Base-by-base conservation (phyloP, 1,284 basidiomycete species). In the Pseudozyma flocculosa region DNA sequence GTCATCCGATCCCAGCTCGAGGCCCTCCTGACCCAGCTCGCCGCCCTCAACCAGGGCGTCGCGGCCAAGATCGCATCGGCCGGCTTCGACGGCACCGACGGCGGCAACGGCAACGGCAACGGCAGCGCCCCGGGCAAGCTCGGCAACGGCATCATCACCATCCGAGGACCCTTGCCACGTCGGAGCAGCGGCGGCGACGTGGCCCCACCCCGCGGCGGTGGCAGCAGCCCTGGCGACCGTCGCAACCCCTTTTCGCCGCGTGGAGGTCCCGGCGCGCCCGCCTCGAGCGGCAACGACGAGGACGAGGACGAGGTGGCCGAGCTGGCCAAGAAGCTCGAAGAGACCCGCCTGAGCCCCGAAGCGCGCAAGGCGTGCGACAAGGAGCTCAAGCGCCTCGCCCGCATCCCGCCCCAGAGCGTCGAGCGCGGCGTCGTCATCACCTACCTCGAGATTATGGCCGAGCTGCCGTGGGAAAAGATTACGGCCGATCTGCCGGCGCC, bases 391-490 rank as follows among this genome's bases (percentile, higher is more conserved):
- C 65, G 75, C 11, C 68, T 78, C 17, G 45, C 61, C 13, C 67
- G 75, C 30, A 76, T 78, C 39, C 75, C 75, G 11, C 48, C 68
- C 23, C 75, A 78, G 55, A 72, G 70, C 43, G 73, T 78, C 44
- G 75, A 78, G 53, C 61, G 75, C 15, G 73, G 75, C 34, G 75
- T 78, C 11, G 56, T 79, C 45, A 74, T 78, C 52, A 72, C 73
- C 39, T 79, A 79, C 50, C 72, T 79, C 42, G 78, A 79, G 46
- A 70, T 70, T 44, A 78, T 79, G 75, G 52, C 68, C 18, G 78
- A 79, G 43, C 56, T 79, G 39, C 78, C 78, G 9, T 79, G 78
- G 78, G 70, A 75, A 26, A 72, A 68, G 48, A 66, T 61, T 38
- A 66, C 54, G 15, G 54, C 67, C n/a, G 73, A 75, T 22, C 22